Evolutionary conservation across 306 rosid species (phyloP).

Genomic region (Datisca glomerata): DNA sequence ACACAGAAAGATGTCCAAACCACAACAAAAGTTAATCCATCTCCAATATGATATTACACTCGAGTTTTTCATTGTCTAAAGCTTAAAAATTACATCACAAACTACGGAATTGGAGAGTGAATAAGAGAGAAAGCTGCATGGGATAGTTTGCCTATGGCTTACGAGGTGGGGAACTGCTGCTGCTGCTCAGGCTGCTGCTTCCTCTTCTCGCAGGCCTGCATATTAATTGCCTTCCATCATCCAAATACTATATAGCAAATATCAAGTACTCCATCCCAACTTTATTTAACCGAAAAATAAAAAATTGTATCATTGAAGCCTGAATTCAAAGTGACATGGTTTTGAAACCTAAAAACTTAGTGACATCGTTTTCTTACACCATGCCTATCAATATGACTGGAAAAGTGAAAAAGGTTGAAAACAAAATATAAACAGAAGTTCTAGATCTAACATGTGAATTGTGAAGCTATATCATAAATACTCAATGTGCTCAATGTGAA

Average conservation of each 20-base stretch:
- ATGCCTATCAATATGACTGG: background rate
- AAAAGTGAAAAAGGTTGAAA: background rate
- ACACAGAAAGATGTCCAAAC: no score
- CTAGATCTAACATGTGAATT: no score
- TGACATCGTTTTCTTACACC: background rate
- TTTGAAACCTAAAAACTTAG: background rate
- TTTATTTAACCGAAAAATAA: no score
- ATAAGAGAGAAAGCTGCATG: background rate
- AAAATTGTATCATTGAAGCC: no score
- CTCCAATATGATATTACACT: no score
- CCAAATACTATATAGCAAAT: background rate
- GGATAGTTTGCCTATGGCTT: slow-evolving; percentile 42
- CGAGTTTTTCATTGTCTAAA: background rate
- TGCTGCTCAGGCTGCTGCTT: slow-evolving; percentile 83
- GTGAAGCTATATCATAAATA: no score
- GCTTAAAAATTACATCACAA: background rate
- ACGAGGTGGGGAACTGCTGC: slow-evolving; percentile 70
- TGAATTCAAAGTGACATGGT: no score
- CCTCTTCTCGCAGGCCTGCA: slow-evolving; percentile 78
- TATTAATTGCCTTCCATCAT: background rate
- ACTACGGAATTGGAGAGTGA: background rate
- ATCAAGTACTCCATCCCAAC: no score
- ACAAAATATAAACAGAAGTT: no score
- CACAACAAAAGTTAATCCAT: no score
- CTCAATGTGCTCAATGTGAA: background rate